A percentile compares a stretch with the other conserved stretches of the same genome.
Evolutionary conservation across 176 grass and related monocot species (phyloP).

Genomic region (Eleusine coracana): DNA sequence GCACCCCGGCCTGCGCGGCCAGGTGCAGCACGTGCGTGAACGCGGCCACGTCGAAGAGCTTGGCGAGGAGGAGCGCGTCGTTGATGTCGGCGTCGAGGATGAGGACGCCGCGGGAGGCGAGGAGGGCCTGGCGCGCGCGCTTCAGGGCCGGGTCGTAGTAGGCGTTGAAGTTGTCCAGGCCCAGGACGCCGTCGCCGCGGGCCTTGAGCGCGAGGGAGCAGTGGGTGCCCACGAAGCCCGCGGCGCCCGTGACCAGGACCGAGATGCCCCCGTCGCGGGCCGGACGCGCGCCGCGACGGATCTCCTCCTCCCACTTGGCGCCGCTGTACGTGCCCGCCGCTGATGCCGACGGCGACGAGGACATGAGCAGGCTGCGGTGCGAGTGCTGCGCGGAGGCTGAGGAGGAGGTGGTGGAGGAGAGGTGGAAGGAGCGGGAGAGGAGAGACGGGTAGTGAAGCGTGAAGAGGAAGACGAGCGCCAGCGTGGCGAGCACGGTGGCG

Average conservation of each 20-base stretch:
- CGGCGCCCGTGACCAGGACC: constrained; percentile 81
- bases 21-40: constrained; percentile 97
- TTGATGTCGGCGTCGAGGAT: constrained; percentile 96
- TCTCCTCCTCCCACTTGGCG: constrained; percentile 58
- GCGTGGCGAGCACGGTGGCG: constrained; percentile 64
- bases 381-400: background rate
- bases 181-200: constrained; percentile 84
- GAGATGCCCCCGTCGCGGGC: constrained; percentile 51
- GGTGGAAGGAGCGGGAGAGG: constrained; percentile 63
- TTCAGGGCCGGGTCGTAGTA: constrained; percentile 95
- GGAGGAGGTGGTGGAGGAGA: constrained; percentile 19
- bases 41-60: constrained; percentile 68
- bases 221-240: constrained; percentile 81
- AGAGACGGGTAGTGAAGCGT: constrained; percentile 86
- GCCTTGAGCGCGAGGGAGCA: constrained; percentile 76
- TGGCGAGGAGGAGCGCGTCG: constrained; percentile 53
- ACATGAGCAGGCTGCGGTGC: constrained; percentile 74
- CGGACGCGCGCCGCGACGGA: constrained; percentile 54
- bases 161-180: constrained; percentile 91
- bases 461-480: constrained; percentile 71
- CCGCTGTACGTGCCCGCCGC: constrained; percentile 43
- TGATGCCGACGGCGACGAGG: constrained; percentile 26
- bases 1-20: constrained; percentile 92
- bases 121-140: constrained; percentile 68
- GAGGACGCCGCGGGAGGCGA: constrained; percentile 57